Evolutionary conservation across 768 basidiomycete species (phyloP).

Genomic region (Lyophyllum decastes): DNA sequence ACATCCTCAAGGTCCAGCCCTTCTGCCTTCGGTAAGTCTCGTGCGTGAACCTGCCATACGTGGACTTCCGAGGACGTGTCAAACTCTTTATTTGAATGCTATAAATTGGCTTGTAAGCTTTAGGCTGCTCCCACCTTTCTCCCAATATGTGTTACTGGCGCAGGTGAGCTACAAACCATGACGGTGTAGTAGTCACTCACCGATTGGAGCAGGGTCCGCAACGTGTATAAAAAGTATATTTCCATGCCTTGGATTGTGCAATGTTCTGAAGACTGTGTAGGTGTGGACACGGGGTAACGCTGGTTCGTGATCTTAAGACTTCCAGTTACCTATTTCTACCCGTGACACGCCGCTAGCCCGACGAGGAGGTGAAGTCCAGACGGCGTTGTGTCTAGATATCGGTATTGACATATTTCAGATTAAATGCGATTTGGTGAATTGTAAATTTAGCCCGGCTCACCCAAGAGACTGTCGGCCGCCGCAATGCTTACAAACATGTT

Average conservation of each 20-base stretch:
- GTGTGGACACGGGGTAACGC: conserved; percentile 53
- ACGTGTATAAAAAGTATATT: conserved; percentile 52
- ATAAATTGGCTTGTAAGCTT: conserved; percentile 24
- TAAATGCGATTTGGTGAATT: conserved; percentile 57
- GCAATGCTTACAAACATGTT: conserved; percentile 56
- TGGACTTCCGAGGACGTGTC: conserved; percentile 19
- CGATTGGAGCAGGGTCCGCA: conserved; percentile 48
- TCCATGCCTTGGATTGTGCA: neutral
- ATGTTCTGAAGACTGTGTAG: conserved; percentile 28
- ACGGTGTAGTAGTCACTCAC: conserved; percentile 21
- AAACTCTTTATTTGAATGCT: conserved; percentile 14
- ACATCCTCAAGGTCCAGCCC: conserved; percentile 8
- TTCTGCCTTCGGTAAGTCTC: conserved; percentile 12
- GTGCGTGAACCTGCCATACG: conserved; percentile 19
- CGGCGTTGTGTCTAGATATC: neutral
- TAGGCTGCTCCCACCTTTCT: conserved; percentile 13
- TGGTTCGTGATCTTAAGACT: conserved; percentile 36
- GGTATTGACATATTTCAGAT: conserved; percentile 41
- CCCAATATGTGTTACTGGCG: conserved; percentile 61
- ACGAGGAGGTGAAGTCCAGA: conserved; percentile 49
- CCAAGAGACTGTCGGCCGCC: conserved; percentile 50
- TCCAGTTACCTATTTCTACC: conserved; percentile 2
- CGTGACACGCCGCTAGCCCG: conserved; percentile 39
- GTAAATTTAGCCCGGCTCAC: conserved; percentile 66
- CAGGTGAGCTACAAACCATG: conserved; percentile 40